phyloP scores from a whole-genome alignment of 305 asterid genomes.

The Solanum chacoense region DNA sequence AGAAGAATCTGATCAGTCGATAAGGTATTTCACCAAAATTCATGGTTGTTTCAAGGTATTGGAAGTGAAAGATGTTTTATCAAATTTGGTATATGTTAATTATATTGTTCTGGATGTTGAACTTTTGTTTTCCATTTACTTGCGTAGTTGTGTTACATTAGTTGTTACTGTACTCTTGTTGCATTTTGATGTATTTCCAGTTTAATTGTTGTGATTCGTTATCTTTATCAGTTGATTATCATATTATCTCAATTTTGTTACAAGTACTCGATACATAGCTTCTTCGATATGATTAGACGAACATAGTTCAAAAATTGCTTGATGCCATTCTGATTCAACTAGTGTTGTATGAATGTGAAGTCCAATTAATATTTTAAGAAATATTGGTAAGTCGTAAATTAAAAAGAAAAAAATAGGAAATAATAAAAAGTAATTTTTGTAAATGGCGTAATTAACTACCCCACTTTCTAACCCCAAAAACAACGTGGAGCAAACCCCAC shows the following conservation, averaged over 20 bases:
- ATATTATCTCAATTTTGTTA: too few species aligned
- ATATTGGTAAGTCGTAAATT: neutral
- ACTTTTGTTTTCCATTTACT: too few species aligned
- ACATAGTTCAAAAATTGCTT: too few species aligned
- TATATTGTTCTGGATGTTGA: too few species aligned
- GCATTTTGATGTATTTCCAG: neutral
- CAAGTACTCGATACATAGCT: too few species aligned
- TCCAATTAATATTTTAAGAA: neutral
- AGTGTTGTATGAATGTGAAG: too few species aligned
- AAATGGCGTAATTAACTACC: neutral
- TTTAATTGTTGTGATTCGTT: too few species aligned
- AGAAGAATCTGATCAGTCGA: neutral
- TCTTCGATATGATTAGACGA: too few species aligned
- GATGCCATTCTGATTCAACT: too few species aligned
- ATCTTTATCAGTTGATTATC: too few species aligned
- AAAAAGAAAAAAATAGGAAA: too few species aligned
- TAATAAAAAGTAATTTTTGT: neutral
- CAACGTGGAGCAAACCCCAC: neutral
- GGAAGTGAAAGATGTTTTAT: neutral
- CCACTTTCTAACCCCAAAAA: neutral
- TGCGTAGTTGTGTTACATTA: too few species aligned
- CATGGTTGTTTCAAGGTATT: neutral
- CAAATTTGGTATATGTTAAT: neutral
- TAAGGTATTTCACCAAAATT: neutral
- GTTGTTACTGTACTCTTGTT: neutral